Percentiles rank a stretch among this genome's conserved stretches.
Evolutionary conservation across 805 yeast species (phyloP).

Genomic region (Metschnikowia arizonensis): DNA sequence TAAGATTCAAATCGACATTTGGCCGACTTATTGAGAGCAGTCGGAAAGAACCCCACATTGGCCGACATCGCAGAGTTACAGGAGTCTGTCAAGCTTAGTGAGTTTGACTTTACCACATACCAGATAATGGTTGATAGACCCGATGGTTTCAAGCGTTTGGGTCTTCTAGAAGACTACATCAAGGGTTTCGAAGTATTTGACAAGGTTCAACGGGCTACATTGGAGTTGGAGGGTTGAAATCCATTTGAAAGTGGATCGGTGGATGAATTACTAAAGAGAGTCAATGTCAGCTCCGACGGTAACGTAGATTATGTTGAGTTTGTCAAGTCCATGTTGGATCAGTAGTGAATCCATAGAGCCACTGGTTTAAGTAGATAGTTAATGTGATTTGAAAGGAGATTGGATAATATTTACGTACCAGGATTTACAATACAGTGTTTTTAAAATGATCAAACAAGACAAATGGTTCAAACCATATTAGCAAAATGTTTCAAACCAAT

Average conservation of each 20-base stretch:
- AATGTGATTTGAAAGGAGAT: too few species aligned
- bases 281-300: conserved; percentile 88
- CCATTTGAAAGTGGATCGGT: conserved; percentile 95
- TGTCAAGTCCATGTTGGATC: conserved; percentile 89
- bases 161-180: conserved; percentile 87
- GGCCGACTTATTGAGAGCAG: conserved; percentile 93
- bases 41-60: conserved; percentile 97
- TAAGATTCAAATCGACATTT: conserved; percentile 75
- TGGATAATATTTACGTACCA: too few species aligned
- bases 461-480: too few species aligned
- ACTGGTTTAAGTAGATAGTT: too few species aligned
- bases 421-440: too few species aligned
- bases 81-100: conserved; percentile 38
- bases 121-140: conserved; percentile 77
- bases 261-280: conserved; percentile 93
- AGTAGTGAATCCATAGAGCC: too few species aligned
- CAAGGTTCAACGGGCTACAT: conserved; percentile 94
- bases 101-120: conserved; percentile 72
- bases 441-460: too few species aligned
- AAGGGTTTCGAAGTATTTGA: conserved; percentile 94
- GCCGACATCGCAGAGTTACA: conserved; percentile 66
- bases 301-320: conserved; percentile 93
- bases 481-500: too few species aligned
- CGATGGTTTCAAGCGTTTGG: conserved; percentile 81
- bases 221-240: conserved; percentile 94